Percentiles rank a stretch among this genome's conserved stretches.
Evolutionary conservation across 2,329 filamentous ascomycete species (phyloP).

Genomic region (Diaporthe sp.): DNA sequence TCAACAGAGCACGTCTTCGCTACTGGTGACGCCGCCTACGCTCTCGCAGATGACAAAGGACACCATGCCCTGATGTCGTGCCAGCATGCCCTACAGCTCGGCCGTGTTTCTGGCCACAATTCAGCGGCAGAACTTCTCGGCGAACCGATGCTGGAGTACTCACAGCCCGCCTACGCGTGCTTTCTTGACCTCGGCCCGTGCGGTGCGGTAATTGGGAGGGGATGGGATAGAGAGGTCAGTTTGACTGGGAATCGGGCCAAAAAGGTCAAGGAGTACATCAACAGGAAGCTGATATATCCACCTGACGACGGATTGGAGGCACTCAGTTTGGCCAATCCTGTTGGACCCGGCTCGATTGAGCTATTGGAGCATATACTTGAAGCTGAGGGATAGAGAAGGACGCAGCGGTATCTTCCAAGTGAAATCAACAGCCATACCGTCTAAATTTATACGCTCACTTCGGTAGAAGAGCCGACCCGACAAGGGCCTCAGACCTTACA

Average conservation of each 20-base stretch:
- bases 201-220: background rate
- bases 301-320: background rate
- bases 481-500: background rate
- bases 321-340: background rate
- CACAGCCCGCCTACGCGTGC: background rate
- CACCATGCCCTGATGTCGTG: conserved; percentile 17
- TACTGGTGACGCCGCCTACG: background rate
- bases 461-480: too few species aligned
- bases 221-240: background rate
- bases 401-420: too few species aligned
- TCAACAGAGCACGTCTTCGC: conserved; percentile 1
- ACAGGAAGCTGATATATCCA: conserved; percentile 6
- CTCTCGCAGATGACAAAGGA: background rate
- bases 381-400: background rate
- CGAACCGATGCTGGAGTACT: background rate
- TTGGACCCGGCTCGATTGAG: background rate
- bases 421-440: accelerated
- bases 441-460: background rate
- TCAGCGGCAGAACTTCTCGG: background rate
- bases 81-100: conserved; percentile 13
- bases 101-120: conserved; percentile 14
- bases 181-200: background rate
- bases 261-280: conserved; percentile 10
- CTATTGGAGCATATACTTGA: background rate
- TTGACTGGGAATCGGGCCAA: background rate